These are phyloP conservation scores for Hyphodiscus hymeniophilus DNA, from an alignment of 495 filamentous ascomycete species.

Conservation along the genomic window DNA sequence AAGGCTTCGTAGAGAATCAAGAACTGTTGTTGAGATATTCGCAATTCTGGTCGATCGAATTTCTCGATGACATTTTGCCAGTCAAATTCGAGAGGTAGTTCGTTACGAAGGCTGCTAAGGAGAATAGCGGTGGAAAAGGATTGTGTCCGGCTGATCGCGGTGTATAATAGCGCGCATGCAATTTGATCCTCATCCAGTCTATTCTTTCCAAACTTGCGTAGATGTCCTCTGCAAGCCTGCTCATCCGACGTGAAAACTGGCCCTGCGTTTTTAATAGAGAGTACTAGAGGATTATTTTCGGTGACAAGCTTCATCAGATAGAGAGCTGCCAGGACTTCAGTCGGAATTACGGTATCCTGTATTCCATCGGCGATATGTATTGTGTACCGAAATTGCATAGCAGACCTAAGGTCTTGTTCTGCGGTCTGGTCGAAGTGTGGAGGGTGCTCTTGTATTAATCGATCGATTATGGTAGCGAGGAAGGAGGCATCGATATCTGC, in stretches of 20 bases:
- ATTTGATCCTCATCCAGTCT: constrained; percentile 76
- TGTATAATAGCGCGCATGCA: constrained; percentile 69
- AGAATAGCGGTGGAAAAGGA: constrained; percentile 68
- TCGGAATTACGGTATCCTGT: constrained; percentile 51
- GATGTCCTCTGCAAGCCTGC: constrained; percentile 38
- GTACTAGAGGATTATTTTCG: constrained; percentile 56
- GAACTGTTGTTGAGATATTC: constrained; percentile 72
- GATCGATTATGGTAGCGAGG: constrained; percentile 70
- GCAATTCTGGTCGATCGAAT: constrained; percentile 73
- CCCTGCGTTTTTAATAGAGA: constrained; percentile 70
- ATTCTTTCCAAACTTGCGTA: constrained; percentile 57
- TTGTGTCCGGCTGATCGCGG: constrained; percentile 61
- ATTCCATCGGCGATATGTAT: constrained; percentile 28
- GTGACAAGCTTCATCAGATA: constrained; percentile 62
- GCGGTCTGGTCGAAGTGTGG: constrained; percentile 70
- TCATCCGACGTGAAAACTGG: constrained; percentile 45
- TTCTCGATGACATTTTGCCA: constrained; percentile 76
- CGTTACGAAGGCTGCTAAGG: constrained; percentile 43
- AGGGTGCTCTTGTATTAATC: constrained; percentile 73
- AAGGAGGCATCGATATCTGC: constrained; percentile 53
- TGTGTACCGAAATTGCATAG: constrained; percentile 57
- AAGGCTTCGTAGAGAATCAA: constrained; percentile 69
- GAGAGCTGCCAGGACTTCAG: constrained; percentile 64
- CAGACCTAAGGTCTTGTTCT: constrained; percentile 57
- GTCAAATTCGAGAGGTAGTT: constrained; percentile 50